These are phyloP conservation scores for Chrysosporium queenslandicum DNA, from an alignment of 2,329 filamentous ascomycete genomes.

Conservation along the genomic window DNA sequence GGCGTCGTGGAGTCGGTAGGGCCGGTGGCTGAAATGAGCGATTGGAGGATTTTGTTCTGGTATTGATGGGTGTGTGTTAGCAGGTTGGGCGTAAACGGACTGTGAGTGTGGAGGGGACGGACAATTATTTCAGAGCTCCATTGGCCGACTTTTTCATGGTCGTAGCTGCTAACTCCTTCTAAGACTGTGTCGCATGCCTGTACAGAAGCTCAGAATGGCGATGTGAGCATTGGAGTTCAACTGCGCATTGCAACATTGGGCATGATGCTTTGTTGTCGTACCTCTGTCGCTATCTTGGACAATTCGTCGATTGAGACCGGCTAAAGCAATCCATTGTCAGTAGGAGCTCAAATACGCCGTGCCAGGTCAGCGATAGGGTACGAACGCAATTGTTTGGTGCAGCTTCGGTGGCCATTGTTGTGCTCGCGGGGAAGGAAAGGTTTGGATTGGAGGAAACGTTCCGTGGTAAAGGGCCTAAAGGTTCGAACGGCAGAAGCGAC, in stretches of 20 bases:
- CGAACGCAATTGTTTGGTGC: constrained; percentile 9
- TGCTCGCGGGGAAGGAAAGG: too few relatives aligned
- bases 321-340: constrained; percentile 35
- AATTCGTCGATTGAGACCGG: constrained; percentile 67
- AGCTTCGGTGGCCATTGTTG: constrained; percentile 10
- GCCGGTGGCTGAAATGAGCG: constrained; percentile 35
- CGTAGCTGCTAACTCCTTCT: constrained; percentile 65
- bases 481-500: neutral
- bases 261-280: constrained; percentile 39
- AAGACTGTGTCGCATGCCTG: constrained; percentile 78
- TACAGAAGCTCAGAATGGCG: constrained; percentile 1
- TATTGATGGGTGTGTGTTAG: neutral
- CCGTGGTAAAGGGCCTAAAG: neutral
- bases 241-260: neutral
- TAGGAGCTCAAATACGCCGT: neutral
- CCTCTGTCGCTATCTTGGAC: constrained; percentile 76
- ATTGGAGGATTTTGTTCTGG: constrained; percentile 36
- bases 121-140: constrained; percentile 96
- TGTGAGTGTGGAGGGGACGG: constrained; percentile 32
- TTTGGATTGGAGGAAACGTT: neutral
- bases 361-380: neutral
- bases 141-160: constrained; percentile 69
- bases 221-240: constrained; percentile 10
- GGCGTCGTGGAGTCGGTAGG: constrained; percentile 16
- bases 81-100: too few relatives aligned